These are phyloP conservation scores for Prototheca stagnorum DNA, from an alignment of 163 green algal genomes.

Conservation along the genomic window DNA sequence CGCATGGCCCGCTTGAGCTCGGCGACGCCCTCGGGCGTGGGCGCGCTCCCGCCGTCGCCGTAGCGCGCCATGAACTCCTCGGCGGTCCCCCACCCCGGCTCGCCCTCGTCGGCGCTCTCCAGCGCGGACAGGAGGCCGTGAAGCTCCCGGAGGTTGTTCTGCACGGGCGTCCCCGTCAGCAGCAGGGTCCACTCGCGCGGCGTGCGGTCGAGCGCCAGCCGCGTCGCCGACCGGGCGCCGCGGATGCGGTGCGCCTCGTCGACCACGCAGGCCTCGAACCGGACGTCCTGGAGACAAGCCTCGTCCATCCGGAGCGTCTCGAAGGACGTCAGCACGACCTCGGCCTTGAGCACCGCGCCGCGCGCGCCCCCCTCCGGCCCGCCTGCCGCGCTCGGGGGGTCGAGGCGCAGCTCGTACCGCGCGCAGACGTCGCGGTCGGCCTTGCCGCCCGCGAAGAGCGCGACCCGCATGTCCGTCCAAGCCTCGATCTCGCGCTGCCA, in stretches of 20 bases:
- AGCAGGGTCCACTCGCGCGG: conserved; percentile 61
- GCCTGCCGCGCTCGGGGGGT: not conserved
- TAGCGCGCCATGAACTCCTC: conserved; percentile 57
- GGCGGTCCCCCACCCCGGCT: too few relatives aligned
- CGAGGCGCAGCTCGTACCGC: conserved; percentile 56
- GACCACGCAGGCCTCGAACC: conserved; percentile 29
- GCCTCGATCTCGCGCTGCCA: conserved; percentile 81
- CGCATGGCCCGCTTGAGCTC: conserved; percentile 44
- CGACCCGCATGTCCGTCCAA: conserved; percentile 72
- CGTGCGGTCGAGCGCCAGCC: conserved; percentile 31
- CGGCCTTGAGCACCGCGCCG: too few relatives aligned
- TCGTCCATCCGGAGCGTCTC: conserved; percentile 50
- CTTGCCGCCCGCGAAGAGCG: conserved; percentile 51
- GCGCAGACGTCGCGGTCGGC: conserved; percentile 42
- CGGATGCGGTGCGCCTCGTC: conserved; percentile 56
- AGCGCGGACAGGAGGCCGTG: conserved; percentile 64
- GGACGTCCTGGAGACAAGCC: conserved; percentile 19
- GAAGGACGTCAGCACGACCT: conserved; percentile 57
- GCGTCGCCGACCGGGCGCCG: conserved; percentile 27
- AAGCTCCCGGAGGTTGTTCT: conserved; percentile 63
- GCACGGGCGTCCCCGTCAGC: conserved; percentile 84
- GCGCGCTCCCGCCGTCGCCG: conserved; percentile 26
- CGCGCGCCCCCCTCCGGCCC: not conserved
- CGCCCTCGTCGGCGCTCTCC: conserved; percentile 31
- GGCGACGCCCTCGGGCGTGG: conserved; percentile 31